Evolutionary conservation across 768 basidiomycete genomes (phyloP), one percentile per base, ranked within the genome.

Genomic region (Lyophyllum semitale): DNA sequence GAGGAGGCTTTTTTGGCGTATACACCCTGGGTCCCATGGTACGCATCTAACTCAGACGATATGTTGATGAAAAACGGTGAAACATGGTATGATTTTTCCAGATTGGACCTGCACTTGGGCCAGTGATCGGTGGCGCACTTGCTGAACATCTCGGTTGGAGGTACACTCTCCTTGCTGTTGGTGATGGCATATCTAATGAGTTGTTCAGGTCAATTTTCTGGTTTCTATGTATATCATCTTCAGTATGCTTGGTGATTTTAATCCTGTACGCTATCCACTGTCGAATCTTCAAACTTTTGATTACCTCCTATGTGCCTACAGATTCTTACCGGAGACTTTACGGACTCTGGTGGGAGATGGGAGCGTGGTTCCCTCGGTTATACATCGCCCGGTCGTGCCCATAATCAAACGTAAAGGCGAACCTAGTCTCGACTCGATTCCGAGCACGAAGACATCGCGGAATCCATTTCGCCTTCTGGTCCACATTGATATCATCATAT

Each of bases 1-100:
- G 92, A 32, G 93, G 89, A 17, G 81, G 84, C 7, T 91, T 86
- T 69, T 80, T 85, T 52, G 92, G 91, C 2, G 47, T 89, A 8
- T 90, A 84, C 67, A 77, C 70, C 32, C 54, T 88, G 3, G 88
- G 88, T 0, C 85, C 87, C n/a, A 77, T 84, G 77, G 86, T 84
- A 57, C 38, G 33, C 48, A 33, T 37, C 7, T 25, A 15, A 47
- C 2, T 48, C 17, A 30, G 0, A 3, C 25, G 29, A 18, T 51
- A 9, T 57, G 26, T 8, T 3, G 25, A 71, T 1, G 8, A 26
- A 22, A 48, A 20, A 29, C 26, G 13, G 48, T 37, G 18, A 18
- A 32, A 18, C 42, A 13, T 15, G 15, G 9, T 44, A 3, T 15
- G 23, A n/a, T 12, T 17, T 26, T 66, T 60, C 11, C 68, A 84